A percentile compares a stretch with the other conserved stretches of the same genome.
Conservation (phyloP, 192 early-diverging fungal genomes). For the Physocladia obscura region DNA sequence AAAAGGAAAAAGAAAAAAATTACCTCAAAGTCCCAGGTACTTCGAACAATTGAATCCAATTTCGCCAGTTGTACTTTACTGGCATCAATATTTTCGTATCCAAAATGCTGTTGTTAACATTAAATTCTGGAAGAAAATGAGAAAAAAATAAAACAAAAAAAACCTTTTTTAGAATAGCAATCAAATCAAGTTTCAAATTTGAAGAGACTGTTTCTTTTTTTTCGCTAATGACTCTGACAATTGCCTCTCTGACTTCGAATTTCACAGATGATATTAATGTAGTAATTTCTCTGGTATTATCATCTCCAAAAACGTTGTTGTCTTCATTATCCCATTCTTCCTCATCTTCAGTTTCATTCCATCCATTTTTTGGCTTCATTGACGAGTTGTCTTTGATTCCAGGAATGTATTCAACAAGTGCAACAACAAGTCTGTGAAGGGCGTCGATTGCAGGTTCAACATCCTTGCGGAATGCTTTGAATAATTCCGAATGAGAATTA, state of each 20-base stretch:
- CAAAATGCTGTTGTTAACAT: too few relatives aligned
- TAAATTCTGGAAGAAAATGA: too few relatives aligned
- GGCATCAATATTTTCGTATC: conserved; percentile 12
- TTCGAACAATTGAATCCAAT: conserved; percentile 20
- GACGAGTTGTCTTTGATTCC: not conserved
- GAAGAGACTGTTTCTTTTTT: not conserved
- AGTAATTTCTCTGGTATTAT: not conserved
- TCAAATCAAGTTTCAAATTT: conserved; percentile 21
- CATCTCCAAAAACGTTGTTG: not conserved
- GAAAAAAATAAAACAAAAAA: conserved; percentile 2
- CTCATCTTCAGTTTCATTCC: too few relatives aligned
- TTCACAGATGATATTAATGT: too few relatives aligned
- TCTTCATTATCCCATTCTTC: conserved; percentile 16
- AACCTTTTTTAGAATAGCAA: conserved; percentile 22
- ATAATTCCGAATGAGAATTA: not conserved
- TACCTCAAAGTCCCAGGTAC: conserved; percentile 33
- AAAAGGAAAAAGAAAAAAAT: not conserved
- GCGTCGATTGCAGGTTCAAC: conserved; percentile 39
- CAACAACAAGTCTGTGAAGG: conserved; percentile 29
- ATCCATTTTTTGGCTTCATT: too few relatives aligned
- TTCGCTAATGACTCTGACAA: not conserved
- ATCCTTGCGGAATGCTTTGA: conserved; percentile 32
- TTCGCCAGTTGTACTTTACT: conserved; percentile 28
- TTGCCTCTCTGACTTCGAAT: not conserved
- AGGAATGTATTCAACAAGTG: not conserved